Percentiles rank a stretch among this genome's conserved stretches.
These are phyloP conservation scores for Gyrodon lividus DNA, from an alignment of 768 basidiomycete species.

Conservation along the genomic window DNA sequence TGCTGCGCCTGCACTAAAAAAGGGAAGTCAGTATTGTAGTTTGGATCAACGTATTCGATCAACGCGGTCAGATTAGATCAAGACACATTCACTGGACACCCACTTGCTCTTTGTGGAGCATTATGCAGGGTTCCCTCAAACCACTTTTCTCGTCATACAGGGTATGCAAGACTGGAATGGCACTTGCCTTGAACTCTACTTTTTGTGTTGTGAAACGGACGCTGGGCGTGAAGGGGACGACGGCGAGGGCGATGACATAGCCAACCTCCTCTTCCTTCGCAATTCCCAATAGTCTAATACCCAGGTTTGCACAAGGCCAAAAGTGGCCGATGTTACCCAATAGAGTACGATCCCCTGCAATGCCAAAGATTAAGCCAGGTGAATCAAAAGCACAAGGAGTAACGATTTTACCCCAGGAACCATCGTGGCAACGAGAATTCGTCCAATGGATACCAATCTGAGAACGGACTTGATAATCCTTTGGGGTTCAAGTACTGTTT, in stretches of 20 bases:
- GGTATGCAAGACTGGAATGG: background rate
- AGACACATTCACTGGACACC: constrained; percentile 65
- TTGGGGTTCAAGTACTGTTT: constrained; percentile 44
- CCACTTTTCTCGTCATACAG: constrained; percentile 73
- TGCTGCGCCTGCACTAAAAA: background rate
- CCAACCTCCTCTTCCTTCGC: constrained; percentile 33
- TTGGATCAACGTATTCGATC: background rate
- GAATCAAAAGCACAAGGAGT: constrained; percentile 18
- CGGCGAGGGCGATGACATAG: background rate
- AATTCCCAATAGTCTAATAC: constrained; percentile 62
- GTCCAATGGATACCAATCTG: constrained; percentile 56
- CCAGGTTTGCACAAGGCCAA: constrained; percentile 77
- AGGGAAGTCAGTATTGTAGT: constrained; percentile 11
- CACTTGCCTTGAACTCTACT: constrained; percentile 22
- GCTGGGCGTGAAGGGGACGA: background rate
- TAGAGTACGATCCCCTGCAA: constrained; percentile 62
- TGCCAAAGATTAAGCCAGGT: constrained; percentile 3
- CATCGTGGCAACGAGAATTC: constrained; percentile 66
- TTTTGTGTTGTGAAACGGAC: constrained; percentile 6
- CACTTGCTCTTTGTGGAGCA: constrained; percentile 31
- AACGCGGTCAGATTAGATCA: constrained; percentile 87
- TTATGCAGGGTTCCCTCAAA: constrained; percentile 57
- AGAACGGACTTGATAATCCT: constrained; percentile 55
- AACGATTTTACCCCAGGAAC: constrained; percentile 59
- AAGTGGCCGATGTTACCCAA: constrained; percentile 75